Evolutionary conservation across 176 grass and related monocot species (phyloP), one percentile per base, ranked within the genome.

Genomic region (Poa annua): DNA sequence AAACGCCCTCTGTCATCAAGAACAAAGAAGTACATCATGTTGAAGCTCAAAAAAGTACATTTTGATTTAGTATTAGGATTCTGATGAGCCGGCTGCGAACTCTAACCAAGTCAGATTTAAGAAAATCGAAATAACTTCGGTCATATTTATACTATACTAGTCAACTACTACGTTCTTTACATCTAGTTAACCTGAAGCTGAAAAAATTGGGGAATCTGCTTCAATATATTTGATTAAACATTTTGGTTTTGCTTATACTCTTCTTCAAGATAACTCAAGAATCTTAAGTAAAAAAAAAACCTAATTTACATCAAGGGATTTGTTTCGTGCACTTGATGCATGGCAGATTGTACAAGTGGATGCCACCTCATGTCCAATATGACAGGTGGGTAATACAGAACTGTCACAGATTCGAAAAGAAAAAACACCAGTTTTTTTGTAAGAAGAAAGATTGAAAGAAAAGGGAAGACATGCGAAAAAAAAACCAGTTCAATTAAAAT

Each of bases 381-480:
- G 59, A 61, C 59, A 11, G 22, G 59, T 61, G 24, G 25, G 59
- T 26, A 61, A 61, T 16, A n/a, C 24, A 62, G 5, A 62, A 29
- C 5, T 2, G 24, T 25, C 59, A 6, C 11, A 62, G 26, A 62
- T 29, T 14, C 4, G 13, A 61, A 61, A 61, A 29, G 21, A 56
- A 22, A 66, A 66, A 20, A 34, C 4, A 25, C 12, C 22, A 60
- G 3, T 60, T 25, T 33, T 29, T 68, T 4, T n/a, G 29, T 39
- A 29, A 61, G 20, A 69, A 39, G 16, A 11, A 42, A 69, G 20
- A 69, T 39, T 12, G 20, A 38, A 39, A 86, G 92, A 86, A 82
- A 93, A 93, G 85, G 92, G 81, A 74, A 91, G 81, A 55, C 78
- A 88, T 47, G 86, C 69, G n/a, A 86, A 89, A 24, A 79, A 77